Percentiles rank a stretch among this genome's conserved stretches.
phyloP scores from a whole-genome alignment of 352 stramenopile genomes.

The Globisporangium canariense region DNA sequence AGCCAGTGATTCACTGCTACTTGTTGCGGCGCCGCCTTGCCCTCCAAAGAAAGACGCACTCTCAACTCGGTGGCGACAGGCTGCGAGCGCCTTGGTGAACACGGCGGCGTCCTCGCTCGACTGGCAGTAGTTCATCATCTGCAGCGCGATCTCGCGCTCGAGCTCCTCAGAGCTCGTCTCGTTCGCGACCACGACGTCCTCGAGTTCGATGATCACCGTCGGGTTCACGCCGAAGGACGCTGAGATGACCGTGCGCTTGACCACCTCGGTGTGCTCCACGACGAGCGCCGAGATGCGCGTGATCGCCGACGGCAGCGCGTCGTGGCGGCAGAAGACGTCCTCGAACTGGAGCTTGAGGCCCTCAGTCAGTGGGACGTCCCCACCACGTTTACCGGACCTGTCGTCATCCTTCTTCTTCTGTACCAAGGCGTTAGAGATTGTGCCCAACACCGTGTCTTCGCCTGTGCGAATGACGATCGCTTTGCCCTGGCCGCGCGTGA shows the following conservation, averaged over 20 bases:
- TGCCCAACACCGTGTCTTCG: constrained; percentile 40
- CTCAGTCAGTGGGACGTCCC: constrained; percentile 32
- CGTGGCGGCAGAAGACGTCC: constrained; percentile 33
- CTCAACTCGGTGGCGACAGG: constrained; percentile 39
- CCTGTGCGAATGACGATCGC: constrained; percentile 49
- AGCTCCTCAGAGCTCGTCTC: constrained; percentile 39
- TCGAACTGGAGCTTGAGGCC: constrained; percentile 41
- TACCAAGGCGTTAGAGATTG: constrained; percentile 34
- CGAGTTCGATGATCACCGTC: constrained; percentile 40
- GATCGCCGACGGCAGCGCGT: constrained; percentile 33
- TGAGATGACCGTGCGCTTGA: constrained; percentile 41
- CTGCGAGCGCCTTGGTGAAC: constrained; percentile 42
- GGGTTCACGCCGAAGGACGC: constrained; percentile 40
- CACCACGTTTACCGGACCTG: constrained; percentile 18
- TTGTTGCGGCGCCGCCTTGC: not conserved
- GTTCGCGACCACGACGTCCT: constrained; percentile 40
- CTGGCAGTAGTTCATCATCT: constrained; percentile 34
- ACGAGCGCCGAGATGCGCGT: constrained; percentile 39
- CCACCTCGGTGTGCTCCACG: constrained; percentile 40
- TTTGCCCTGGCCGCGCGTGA: constrained; percentile 37
- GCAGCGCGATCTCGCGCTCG: constrained; percentile 41
- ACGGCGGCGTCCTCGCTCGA: constrained; percentile 32
- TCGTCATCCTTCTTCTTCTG: constrained; percentile 19
- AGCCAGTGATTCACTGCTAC: constrained; percentile 5
- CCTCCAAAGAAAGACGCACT: not conserved